Conservation (phyloP, 208 protist genomes). For the Acanthamoeba rhysodes region DNA sequence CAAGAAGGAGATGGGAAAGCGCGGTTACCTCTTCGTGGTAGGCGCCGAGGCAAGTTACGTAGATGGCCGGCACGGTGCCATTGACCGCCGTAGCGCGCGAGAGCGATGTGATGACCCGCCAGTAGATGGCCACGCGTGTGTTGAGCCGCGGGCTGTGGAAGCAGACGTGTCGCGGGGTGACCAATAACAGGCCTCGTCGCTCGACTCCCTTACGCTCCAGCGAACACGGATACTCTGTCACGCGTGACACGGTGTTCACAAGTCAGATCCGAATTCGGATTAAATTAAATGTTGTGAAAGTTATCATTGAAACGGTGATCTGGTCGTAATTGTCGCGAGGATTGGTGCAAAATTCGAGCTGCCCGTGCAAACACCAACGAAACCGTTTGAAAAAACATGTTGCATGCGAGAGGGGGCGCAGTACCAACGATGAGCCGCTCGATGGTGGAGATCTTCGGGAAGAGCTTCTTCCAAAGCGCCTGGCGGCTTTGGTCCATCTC, state of each 20-base stretch:
- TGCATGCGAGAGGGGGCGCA: not conserved
- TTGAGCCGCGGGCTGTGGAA: conserved; percentile 46
- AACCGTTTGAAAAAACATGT: not conserved
- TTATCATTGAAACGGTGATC: not conserved
- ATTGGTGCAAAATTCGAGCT: not conserved
- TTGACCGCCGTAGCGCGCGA: conserved; percentile 30
- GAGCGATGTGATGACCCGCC: conserved; percentile 46
- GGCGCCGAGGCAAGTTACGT: conserved; percentile 44
- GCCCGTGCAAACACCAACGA: not conserved
- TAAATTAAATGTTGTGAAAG: not conserved
- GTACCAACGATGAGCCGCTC: conserved; percentile 64
- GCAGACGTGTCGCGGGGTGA: conserved; percentile 62
- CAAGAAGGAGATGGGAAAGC: not conserved
- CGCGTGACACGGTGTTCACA: not conserved
- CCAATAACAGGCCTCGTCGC: not conserved
- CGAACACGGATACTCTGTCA: conserved; percentile 30
- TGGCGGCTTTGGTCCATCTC: conserved; percentile 40
- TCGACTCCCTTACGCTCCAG: conserved; percentile 49
- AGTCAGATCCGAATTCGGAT: not conserved
- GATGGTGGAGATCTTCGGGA: conserved; percentile 73
- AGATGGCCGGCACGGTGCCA: conserved; percentile 55
- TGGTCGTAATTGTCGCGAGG: no score
- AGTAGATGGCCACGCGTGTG: conserved; percentile 63
- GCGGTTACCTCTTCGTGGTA: conserved; percentile 65
- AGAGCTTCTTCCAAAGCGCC: conserved; percentile 64